Evolutionary conservation across 257 asterid species (phyloP), one percentile per base, ranked within the genome.

Genomic region (Ophiorrhiza pumila): DNA sequence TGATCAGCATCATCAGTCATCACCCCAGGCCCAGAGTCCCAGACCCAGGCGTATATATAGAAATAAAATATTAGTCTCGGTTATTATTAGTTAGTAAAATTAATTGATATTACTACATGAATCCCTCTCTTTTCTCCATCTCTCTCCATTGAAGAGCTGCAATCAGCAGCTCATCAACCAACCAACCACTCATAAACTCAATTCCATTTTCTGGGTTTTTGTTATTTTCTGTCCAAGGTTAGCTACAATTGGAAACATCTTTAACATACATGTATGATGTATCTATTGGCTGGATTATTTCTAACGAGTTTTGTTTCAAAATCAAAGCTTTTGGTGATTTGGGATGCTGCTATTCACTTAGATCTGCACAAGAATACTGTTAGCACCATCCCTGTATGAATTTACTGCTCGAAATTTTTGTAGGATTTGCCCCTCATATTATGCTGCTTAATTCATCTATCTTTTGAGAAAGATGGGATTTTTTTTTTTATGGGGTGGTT

Each of bases 121-220:
- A 2, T 41, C 17, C 18, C 27, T 2, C 4, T 29, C 10, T 58
- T 41, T 13, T 18, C 76, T 32, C 56, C 22, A n/a, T n/a, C n/a
- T 60, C 56, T 50, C 35, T 41, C 66, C 53, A 61, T 49, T 34
- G 41, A 47, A 61, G 60, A 62, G 32, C 72, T 49, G 59, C 58
- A 52, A 62, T 69, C 43, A 20, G 67, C 71, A 70, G 80, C 76
- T 62, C 47, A 34, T 52, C 52, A 69, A 69, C 20, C 55, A 52
- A 17, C 60, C 13, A 0, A 25, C 20, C 42, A 37, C 56, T 53
- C 65, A 23, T n/a, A 23, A 10, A 53, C 29, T n/a, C 72, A 41
- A 31, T 17, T n/a, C 43, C 60, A 20, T 22, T 18, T 47, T 20
- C 20, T 14, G 55, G 32, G 58, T 11, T 62, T 55, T 45, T 31